Evolutionary conservation across 441 rosid genomes (phyloP).

Genomic region (Adansonia rubrostipa): DNA sequence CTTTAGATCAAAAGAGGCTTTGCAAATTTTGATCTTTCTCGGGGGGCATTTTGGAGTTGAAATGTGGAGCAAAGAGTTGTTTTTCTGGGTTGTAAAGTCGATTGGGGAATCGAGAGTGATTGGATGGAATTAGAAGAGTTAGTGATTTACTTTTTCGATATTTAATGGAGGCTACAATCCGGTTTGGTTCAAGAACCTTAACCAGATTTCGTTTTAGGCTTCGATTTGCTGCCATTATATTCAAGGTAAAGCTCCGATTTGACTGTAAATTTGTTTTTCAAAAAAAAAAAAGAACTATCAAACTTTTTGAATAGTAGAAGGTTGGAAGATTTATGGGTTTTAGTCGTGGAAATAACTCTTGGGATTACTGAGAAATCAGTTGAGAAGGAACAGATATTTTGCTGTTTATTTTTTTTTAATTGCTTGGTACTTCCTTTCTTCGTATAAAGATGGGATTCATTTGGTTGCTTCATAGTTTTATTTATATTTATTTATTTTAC

Average conservation of each 20-base stretch:
- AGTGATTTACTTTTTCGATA: conserved; percentile 33
- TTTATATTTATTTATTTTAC: not conserved
- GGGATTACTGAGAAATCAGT: conserved; percentile 25
- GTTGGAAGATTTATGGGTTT: conserved; percentile 8
- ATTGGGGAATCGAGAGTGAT: conserved; percentile 50
- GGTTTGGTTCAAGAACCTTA: conserved; percentile 40
- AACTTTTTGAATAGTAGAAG: not conserved
- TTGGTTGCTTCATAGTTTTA: not conserved
- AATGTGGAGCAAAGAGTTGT: conserved; percentile 50
- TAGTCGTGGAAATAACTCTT: not conserved
- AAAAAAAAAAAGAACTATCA: not conserved
- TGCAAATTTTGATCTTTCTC: not conserved
- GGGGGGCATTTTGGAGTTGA: conserved; percentile 23
- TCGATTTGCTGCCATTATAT: conserved; percentile 52
- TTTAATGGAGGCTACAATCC: conserved; percentile 75
- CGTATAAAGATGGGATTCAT: not conserved
- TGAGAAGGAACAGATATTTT: conserved; percentile 21
- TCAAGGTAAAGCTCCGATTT: conserved; percentile 52
- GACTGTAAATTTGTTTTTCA: not conserved
- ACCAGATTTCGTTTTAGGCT: conserved; percentile 46
- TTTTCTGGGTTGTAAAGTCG: conserved; percentile 41
- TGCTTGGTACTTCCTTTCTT: not conserved
- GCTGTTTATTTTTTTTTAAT: conserved; percentile 2
- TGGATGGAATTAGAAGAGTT: conserved; percentile 68
- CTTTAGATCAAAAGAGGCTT: not conserved